Conservation (phyloP, 179 eudicot genomes). For the Spinacia oleracea region DNA sequence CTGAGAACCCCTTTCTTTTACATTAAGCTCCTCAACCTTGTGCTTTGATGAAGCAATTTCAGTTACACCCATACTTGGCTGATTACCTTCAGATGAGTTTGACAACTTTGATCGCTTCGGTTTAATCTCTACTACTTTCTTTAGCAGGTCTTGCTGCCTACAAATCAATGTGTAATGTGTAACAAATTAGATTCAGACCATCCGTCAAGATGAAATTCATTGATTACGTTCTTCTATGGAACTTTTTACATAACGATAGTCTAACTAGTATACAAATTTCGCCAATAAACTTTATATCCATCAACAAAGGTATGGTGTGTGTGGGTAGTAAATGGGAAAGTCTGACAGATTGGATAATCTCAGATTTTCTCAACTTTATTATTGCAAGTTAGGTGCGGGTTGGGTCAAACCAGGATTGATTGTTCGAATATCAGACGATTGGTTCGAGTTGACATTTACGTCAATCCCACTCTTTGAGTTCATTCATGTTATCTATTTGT, state of each 20-base stretch:
- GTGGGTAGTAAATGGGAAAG: background rate
- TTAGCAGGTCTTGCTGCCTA: constrained; percentile 88
- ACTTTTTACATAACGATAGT: background rate
- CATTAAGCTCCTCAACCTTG: constrained; percentile 28
- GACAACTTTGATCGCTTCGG: constrained; percentile 64
- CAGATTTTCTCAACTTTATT: background rate
- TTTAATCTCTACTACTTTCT: constrained; percentile 78
- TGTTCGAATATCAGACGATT: too few relatives aligned
- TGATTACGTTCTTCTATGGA: background rate
- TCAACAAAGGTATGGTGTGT: background rate
- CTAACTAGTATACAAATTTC: background rate
- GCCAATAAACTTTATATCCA: background rate
- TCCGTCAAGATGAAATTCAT: background rate
- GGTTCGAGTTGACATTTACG: background rate
- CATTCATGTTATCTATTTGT: background rate
- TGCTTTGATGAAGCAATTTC: constrained; percentile 14
- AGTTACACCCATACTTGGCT: constrained; percentile 16
- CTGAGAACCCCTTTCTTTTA: constrained; percentile 26
- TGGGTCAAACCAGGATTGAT: too few relatives aligned
- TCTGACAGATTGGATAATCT: background rate
- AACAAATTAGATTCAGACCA: background rate
- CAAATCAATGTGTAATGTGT: constrained; percentile 14
- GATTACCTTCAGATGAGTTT: constrained; percentile 20
- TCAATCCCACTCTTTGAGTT: background rate
- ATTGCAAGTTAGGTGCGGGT: too few relatives aligned